These are phyloP conservation scores for Euptelea pleiosperma DNA, from an alignment of 164 flowering plant species.

Conservation along the genomic window DNA sequence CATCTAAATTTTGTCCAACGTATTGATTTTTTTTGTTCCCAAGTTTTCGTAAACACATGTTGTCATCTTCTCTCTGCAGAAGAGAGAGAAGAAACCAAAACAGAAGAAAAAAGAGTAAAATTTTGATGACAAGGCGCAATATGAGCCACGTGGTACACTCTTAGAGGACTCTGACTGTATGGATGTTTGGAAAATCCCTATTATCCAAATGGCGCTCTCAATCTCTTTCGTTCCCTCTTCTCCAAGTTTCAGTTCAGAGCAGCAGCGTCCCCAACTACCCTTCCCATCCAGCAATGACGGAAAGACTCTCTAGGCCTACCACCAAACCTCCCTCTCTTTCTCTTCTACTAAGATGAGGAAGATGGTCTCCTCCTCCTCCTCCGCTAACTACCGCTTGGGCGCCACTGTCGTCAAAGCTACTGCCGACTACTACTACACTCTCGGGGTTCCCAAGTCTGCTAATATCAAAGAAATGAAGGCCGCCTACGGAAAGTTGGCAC, in stretches of 20 bases:
- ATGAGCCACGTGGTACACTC: too few species aligned
- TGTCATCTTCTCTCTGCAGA: too few species aligned
- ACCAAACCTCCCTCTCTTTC: constrained; percentile 13
- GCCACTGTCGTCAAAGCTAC: constrained; percentile 35
- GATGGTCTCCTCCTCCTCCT: too few species aligned
- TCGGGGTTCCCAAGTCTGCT: constrained; percentile 75
- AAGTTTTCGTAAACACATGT: too few species aligned
- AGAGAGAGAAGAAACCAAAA: too few species aligned
- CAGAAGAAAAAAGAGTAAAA: too few species aligned
- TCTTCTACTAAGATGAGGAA: constrained; percentile 13
- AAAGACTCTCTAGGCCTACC: constrained; percentile 22
- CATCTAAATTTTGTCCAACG: too few species aligned
- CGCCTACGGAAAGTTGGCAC: constrained; percentile 76
- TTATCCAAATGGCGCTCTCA: constrained; percentile 9
- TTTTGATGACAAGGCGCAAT: too few species aligned
- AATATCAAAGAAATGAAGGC: constrained; percentile 70
- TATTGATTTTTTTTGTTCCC: too few species aligned
- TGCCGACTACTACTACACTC: constrained; percentile 77
- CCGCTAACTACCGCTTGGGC: constrained; percentile 15
- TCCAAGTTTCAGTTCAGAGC: constrained; percentile 8
- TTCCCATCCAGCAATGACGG: constrained; percentile 31
- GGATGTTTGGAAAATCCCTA: neutral
- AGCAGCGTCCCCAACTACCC: neutral
- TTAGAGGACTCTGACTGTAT: too few species aligned
- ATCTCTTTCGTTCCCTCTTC: constrained; percentile 22